Evolutionary conservation across 192 early-diverging fungal species (phyloP).

Genomic region (Coemansia sp.): DNA sequence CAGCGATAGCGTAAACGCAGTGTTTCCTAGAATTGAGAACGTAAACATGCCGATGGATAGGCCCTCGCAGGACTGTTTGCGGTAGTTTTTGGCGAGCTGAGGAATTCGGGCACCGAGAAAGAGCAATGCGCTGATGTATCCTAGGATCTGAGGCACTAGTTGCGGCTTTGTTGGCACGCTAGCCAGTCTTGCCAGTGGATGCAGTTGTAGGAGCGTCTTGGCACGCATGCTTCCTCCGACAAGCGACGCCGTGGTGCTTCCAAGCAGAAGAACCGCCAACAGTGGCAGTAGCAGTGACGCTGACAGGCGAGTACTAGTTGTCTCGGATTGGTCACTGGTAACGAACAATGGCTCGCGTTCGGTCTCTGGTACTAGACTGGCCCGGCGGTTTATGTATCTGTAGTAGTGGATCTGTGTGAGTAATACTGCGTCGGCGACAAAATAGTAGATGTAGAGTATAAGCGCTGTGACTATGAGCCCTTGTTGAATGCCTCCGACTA

Average conservation of each 20-base stretch:
- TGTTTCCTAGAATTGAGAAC: constrained; percentile 73
- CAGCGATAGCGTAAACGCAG: constrained; percentile 61
- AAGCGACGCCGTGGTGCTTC: neutral
- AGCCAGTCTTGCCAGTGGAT: constrained; percentile 1
- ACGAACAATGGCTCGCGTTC: constrained; percentile 9
- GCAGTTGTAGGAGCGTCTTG: constrained; percentile 10
- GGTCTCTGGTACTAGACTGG: neutral
- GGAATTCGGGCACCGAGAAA: constrained; percentile 74
- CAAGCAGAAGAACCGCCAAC: neutral
- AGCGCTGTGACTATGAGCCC: constrained; percentile 69
- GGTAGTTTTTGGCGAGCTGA: constrained; percentile 74
- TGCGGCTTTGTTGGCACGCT: constrained; percentile 15
- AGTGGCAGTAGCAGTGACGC: constrained; percentile 10
- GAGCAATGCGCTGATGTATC: constrained; percentile 67
- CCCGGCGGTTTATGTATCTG: constrained; percentile 17
- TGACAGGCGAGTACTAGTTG: neutral
- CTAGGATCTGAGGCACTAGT: constrained; percentile 61
- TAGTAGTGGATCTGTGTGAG: constrained; percentile 67
- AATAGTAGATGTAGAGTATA: constrained; percentile 66
- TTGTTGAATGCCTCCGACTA: constrained; percentile 65
- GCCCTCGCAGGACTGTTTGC: constrained; percentile 68
- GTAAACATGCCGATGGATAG: constrained; percentile 74
- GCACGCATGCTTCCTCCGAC: neutral
- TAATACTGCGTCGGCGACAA: constrained; percentile 63
- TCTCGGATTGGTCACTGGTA: neutral